Conservation (phyloP, 352 stramenopile genomes). For the Phytophthora sp. region DNA sequence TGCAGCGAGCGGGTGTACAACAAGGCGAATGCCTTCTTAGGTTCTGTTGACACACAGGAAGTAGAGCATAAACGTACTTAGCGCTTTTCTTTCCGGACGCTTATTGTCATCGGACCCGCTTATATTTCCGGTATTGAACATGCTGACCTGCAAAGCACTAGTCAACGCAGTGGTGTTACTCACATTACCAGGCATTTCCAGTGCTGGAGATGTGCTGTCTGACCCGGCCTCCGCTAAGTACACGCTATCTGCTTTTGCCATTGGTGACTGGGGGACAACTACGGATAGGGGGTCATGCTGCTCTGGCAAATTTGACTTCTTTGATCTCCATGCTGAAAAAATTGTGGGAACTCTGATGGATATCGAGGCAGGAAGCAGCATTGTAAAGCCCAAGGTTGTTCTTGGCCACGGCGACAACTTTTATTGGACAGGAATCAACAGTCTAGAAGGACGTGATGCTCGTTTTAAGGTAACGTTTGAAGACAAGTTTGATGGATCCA, state of each 20-base stretch:
- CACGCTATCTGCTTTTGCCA: slow-evolving; percentile 22
- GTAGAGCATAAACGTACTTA: too few species aligned
- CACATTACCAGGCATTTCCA: not conserved
- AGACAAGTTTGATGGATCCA: slow-evolving; percentile 1
- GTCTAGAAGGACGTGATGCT: slow-evolving; percentile 10
- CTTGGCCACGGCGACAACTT: slow-evolving; percentile 16
- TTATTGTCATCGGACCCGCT: too few species aligned
- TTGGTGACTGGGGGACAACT: slow-evolving; percentile 29
- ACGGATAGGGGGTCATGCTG: slow-evolving; percentile 21
- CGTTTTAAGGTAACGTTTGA: slow-evolving; percentile 13
- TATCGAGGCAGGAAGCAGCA: slow-evolving; percentile 18
- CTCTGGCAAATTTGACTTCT: slow-evolving; percentile 20
- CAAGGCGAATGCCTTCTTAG: too few species aligned
- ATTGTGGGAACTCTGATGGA: slow-evolving; percentile 30
- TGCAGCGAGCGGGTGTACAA: too few species aligned
- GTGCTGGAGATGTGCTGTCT: slow-evolving; percentile 34
- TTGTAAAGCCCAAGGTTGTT: slow-evolving; percentile 42
- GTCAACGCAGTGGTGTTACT: not conserved
- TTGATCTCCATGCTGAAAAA: slow-evolving; percentile 21
- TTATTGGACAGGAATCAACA: slow-evolving; percentile 20
- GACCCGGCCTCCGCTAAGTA: slow-evolving; percentile 39
- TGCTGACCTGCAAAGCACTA: not conserved
- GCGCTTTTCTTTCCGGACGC: too few species aligned
- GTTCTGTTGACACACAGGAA: too few species aligned
- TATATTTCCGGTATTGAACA: too few species aligned